phyloP scores from a whole-genome alignment of 345 rosid genomes.

The Chamaenerion angustifolium region DNA sequence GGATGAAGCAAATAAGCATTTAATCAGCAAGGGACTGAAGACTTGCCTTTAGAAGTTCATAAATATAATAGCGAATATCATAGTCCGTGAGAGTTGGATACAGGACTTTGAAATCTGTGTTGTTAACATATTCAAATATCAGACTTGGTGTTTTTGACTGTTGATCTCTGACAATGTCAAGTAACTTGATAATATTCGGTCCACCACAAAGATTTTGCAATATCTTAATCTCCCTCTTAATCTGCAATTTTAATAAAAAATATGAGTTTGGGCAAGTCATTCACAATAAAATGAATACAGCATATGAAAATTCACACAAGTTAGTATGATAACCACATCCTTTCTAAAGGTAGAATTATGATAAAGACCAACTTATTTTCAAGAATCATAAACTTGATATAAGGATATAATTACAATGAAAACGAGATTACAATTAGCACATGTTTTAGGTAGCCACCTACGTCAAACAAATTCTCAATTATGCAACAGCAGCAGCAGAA shows the following conservation, averaged over 20 bases:
- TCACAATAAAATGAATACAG: not conserved
- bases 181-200: constrained; percentile 81
- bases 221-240: constrained; percentile 95
- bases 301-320: not conserved
- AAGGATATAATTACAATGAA: not conserved
- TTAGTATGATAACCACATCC: no score
- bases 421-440: not conserved
- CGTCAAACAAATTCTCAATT: not conserved
- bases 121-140: constrained; percentile 84
- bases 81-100: constrained; percentile 79
- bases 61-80: constrained; percentile 80
- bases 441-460: no score
- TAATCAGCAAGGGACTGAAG: constrained; percentile 1
- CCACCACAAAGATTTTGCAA: constrained; percentile 97
- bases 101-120: constrained; percentile 87
- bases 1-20: not conserved
- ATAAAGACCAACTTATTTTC: no score
- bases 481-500: not conserved
- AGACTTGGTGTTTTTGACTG: constrained; percentile 92
- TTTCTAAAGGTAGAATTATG: no score
- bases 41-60: constrained; percentile 74
- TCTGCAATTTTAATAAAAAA: constrained; percentile 31
- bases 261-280: not conserved
- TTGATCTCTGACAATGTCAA: constrained; percentile 95
- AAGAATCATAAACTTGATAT: no score